Evolutionary conservation across 106 monocot species (phyloP), one percentile per base, ranked within the genome.

Genomic region (Alisma plantagoaquatica): DNA sequence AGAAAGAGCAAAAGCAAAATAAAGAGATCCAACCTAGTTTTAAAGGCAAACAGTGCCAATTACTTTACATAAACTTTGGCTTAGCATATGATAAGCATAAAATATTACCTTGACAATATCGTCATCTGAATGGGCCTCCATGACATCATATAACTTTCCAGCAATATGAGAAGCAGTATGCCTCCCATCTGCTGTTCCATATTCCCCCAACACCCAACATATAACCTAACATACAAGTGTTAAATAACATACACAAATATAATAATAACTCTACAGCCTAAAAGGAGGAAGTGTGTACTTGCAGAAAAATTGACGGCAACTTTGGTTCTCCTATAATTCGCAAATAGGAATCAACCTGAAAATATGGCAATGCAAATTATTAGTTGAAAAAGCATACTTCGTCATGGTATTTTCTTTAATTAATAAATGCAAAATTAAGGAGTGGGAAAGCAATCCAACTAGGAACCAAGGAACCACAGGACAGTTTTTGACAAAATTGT

Each of bases 191-290:
- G 84, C 75, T 33, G 81, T 96, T 60, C 96, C 96, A 72, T 96
- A 96, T 63, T 96, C 96, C 23, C 96, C 96, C 23, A 89, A 70
- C 53, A 96, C 89, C 96, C 96, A 96, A 54, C 89, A 96, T 32
- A 96, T 96, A 25, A 96, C 89, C 96, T 96, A 70, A 10, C 29
- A 10, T 12, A 26, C 4, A 4, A 11, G 27, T 57, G 24, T 42
- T 46, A 46, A 47, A 47, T 38, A 41, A 41, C 11, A 53, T 17
- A 53, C n/a, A n/a, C 15, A 65, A 46, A 24, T 38, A 16, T 24
- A 33, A 21, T 31, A 30, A 53, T 27, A 53, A 9, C 23, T 24
- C 16, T 44, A 0, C 33, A 43, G n/a, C 54, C 64, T 15, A 45
- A 3, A 46, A 44, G 21, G 44, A 70, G 67, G 43, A 60, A 51